Conservation (phyloP, 495 filamentous ascomycete species). For the Aspergillus saccharolyticus region DNA sequence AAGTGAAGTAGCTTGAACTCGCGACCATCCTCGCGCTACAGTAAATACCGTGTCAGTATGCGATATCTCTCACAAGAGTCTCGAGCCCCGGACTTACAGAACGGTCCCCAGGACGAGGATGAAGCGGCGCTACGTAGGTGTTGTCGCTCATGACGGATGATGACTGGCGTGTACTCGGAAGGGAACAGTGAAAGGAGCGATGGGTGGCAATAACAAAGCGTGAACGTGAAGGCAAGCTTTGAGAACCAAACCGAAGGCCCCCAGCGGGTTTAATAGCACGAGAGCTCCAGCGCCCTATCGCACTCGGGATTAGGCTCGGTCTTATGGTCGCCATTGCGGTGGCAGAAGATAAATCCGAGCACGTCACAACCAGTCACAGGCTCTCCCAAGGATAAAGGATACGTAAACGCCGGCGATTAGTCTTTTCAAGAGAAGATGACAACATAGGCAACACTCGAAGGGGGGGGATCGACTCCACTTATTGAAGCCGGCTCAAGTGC, state of each 20-base stretch:
- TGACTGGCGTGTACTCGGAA: not conserved
- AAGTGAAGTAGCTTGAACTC: conserved; percentile 68
- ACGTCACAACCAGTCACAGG: not conserved
- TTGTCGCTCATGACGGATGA: not conserved
- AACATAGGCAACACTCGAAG: not conserved
- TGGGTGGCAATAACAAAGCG: not conserved
- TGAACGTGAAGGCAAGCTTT: not conserved
- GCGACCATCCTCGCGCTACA: conserved; percentile 56
- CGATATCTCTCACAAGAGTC: not conserved
- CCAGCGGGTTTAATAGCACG: not conserved
- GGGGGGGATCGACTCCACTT: not conserved
- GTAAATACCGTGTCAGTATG: not conserved
- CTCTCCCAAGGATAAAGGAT: not conserved
- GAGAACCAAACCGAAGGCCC: not conserved
- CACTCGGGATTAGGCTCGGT: not conserved
- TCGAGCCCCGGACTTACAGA: not conserved
- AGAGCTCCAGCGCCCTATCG: not conserved
- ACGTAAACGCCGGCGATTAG: not conserved
- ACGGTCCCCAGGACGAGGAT: not conserved
- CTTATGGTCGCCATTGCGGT: not conserved
- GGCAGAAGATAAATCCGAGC: not conserved
- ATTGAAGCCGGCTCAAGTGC: not conserved
- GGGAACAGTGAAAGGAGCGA: not conserved
- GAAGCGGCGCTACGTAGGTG: not conserved
- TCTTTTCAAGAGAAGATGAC: not conserved